phyloP scores from a whole-genome alignment of 75 land plant species.

The Picea glauca region DNA sequence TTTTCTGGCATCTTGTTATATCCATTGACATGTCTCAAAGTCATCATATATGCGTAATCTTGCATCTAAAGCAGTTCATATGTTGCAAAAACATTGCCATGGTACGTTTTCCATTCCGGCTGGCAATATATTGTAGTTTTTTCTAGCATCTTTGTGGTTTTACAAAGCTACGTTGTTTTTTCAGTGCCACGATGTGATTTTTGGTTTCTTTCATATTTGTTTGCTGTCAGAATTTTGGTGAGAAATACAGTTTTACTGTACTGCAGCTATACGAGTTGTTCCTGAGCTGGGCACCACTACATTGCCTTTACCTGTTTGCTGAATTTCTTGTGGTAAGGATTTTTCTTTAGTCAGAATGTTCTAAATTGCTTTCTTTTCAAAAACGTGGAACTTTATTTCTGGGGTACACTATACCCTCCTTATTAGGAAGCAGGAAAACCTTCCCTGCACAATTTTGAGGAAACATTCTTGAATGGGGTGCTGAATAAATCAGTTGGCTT shows the following conservation, averaged over 20 bases:
- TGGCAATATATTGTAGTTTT: not conserved
- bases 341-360: not conserved
- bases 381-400: not conserved
- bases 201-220: not conserved
- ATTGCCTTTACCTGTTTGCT: not conserved
- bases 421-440: not conserved
- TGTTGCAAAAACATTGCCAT: not conserved
- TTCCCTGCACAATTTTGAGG: not conserved
- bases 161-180: not conserved
- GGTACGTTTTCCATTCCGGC: not conserved
- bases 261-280: not conserved
- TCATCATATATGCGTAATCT: not conserved
- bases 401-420: not conserved
- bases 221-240: not conserved
- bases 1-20: not conserved
- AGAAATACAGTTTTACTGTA: not conserved
- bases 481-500: not conserved
- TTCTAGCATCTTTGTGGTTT: not conserved
- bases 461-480: not conserved
- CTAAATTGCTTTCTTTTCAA: not conserved
- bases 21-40: not conserved
- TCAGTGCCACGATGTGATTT: not conserved
- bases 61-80: not conserved
- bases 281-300: not conserved
- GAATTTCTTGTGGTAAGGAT: not conserved